Evolutionary conservation across 768 basidiomycete genomes (phyloP), one percentile per base, ranked within the genome.

Genomic region (Auricularia heimuer): DNA sequence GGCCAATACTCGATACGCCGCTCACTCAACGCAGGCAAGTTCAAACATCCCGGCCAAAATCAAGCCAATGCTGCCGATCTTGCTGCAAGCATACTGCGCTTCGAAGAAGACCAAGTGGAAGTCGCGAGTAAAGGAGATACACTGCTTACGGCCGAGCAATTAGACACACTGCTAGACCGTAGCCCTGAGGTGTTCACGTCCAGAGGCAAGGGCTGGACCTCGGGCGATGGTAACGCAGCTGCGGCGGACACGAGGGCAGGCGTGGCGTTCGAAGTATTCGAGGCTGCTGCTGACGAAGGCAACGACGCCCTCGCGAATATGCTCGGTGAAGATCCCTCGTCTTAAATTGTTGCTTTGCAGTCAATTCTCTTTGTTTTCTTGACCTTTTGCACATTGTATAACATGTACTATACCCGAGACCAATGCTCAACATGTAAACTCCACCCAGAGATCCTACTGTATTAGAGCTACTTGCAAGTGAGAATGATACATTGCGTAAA

Each of bases 61-160:
- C 77, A 78, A 1, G 85, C 88, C 75, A 87, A 82, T 2, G 84
- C 90, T 70, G 86, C 88, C 0, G 91, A 94, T 70, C 84, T 94
- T 81, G 90, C 92, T 0, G 83, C 89, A 21, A 81, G 85, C 21
- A 76, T 97, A 51, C 79, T 96, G 29, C 80, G 80, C 42, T 82
- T 96, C 3, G 94, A 96, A 71, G 89, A 89, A 16, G 92, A 98
- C 76, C 87, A 94, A 72, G 92, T 98, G 65, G 85, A 92, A 63
- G 87, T 98, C 11, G 92, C 93, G 18, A 85, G 85, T 1, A 82
- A 85, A 44, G 87, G 87, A 72, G 78, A 80, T 56, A 83, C 83
- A 39, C 85, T 98, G 62, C 80, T 99, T 69, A 88, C 86, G 67
- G 91, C 97, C 63, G 82, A 81, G 47, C 92, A 97, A 70, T 75